Evolutionary conservation across 257 asterid genomes (phyloP).

Genomic region (Jasminum sambac): DNA sequence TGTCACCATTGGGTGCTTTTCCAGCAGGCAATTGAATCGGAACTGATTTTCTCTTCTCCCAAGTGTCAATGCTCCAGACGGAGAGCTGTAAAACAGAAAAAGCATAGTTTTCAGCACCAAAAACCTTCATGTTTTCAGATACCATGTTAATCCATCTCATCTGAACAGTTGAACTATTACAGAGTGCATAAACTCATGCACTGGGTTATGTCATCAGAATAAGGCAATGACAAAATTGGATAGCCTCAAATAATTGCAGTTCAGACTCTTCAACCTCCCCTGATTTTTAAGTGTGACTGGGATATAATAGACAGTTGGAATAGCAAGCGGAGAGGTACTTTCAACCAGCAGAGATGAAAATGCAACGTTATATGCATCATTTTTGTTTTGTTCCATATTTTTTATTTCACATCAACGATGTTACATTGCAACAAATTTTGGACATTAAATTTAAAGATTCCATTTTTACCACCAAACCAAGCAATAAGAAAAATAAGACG

Average conservation of each 20-base stretch:
- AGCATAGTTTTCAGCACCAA: background rate
- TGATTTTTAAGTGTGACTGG: background rate
- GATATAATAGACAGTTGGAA: background rate
- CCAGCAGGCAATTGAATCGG: constrained; percentile 84
- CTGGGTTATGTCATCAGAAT: background rate
- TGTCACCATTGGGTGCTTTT: constrained; percentile 87
- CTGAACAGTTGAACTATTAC: background rate
- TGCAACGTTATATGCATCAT: background rate
- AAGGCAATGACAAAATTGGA: background rate
- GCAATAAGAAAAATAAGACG: background rate
- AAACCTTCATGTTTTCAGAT: background rate
- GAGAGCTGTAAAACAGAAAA: constrained; percentile 54
- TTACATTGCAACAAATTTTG: background rate
- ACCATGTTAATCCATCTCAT: background rate
- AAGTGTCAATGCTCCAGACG: constrained; percentile 91
- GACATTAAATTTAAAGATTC: too few species aligned
- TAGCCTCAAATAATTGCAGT: background rate
- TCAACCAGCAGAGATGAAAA: background rate
- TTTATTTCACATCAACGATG: background rate
- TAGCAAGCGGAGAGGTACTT: background rate
- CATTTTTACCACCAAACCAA: background rate
- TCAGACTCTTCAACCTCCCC: background rate
- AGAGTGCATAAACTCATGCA: background rate
- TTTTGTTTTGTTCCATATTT: background rate
- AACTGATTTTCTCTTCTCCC: constrained; percentile 88